Conservation (phyloP, 805 yeast species). For the Pichia gijzeniarum region DNA sequence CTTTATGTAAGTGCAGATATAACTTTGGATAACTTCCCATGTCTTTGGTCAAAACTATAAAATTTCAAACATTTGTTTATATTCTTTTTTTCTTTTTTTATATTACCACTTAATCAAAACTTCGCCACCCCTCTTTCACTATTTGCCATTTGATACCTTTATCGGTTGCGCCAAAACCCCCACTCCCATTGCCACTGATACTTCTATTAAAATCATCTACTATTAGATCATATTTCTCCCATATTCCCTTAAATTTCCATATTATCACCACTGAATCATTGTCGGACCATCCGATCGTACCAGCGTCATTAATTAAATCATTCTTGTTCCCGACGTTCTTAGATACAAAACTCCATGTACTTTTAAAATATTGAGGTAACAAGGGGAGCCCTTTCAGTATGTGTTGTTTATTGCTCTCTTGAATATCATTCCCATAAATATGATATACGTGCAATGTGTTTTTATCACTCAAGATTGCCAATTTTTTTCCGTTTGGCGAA, state of each 20-base stretch:
- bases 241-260: conserved; percentile 66
- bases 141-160: conserved; percentile 41
- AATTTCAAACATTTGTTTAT: not conserved
- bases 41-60: conserved; percentile 18
- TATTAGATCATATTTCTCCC: conserved; percentile 80
- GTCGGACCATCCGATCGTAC: conserved; percentile 68
- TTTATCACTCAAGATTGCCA: conserved; percentile 87
- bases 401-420: conserved; percentile 43
- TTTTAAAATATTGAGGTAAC: conserved; percentile 60
- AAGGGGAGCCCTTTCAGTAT: conserved; percentile 54
- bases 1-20: conserved; percentile 8
- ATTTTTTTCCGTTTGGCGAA: conserved; percentile 63
- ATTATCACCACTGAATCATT: conserved; percentile 67
- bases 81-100: not conserved
- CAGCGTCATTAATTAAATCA: conserved; percentile 28
- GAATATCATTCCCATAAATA: conserved; percentile 4
- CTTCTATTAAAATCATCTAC: conserved; percentile 35
- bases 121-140: conserved; percentile 67
- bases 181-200: conserved; percentile 6
- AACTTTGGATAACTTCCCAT: not conserved
- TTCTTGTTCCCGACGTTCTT: conserved; percentile 42
- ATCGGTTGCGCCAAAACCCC: conserved; percentile 4
- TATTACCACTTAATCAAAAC: conserved; percentile 33
- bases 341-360: conserved; percentile 85
- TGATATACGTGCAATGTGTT: conserved; percentile 77